A percentile compares a stretch with the other conserved stretches of the same genome.
These are phyloP conservation scores for Viola pubescens DNA, from an alignment of 441 rosid genomes.

Conservation along the genomic window DNA sequence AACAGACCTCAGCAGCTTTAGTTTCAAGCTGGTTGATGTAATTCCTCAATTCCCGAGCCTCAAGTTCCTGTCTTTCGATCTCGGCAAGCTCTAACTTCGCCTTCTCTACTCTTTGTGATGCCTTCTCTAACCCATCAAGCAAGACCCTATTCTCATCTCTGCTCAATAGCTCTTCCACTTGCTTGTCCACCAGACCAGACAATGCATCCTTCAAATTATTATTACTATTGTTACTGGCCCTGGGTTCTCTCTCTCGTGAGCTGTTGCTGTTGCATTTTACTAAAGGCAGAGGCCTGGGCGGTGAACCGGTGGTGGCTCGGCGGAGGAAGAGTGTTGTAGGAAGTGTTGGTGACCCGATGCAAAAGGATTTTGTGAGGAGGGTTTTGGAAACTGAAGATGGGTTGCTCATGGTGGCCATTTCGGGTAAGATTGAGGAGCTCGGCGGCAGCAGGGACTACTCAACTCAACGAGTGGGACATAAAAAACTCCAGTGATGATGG, in stretches of 20 bases:
- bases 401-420: conserved; percentile 19
- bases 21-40: conserved; percentile 52
- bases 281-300: conserved; percentile 21
- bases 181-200: conserved; percentile 53
- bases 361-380: conserved; percentile 5
- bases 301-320: conserved; percentile 9
- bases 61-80: conserved; percentile 65
- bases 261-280: conserved; percentile 33
- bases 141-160: conserved; percentile 63
- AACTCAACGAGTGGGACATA: no score
- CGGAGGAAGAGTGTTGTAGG: conserved; percentile 6
- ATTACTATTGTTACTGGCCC: conserved; percentile 10
- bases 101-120: conserved; percentile 64
- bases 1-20: conserved; percentile 52
- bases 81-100: conserved; percentile 65
- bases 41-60: conserved; percentile 41
- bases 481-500: no score
- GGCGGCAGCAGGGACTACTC: no score
- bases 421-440: no score
- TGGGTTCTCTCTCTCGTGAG: conserved; percentile 22
- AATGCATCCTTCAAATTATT: conserved; percentile 49
- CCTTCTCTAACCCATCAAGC: conserved; percentile 71
- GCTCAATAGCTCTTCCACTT: conserved; percentile 58
- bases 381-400: conserved; percentile 17
- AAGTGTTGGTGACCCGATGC: conserved; percentile 13